phyloP scores from a whole-genome alignment of 441 rosid genomes.

The Omphalea diandra region DNA sequence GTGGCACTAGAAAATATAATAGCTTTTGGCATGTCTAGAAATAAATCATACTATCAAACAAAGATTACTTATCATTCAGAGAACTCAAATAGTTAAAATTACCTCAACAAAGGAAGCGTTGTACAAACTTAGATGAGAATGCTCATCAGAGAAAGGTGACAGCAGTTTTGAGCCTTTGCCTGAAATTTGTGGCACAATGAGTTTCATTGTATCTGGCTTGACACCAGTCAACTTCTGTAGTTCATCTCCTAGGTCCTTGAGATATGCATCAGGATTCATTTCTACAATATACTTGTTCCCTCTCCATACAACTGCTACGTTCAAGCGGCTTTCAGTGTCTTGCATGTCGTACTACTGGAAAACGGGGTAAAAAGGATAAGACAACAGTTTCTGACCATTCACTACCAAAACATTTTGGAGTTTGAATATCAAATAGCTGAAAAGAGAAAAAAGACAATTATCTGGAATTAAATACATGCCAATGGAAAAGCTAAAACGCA shows the following conservation, averaged over 20 bases:
- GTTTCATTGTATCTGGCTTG: conserved; percentile 70
- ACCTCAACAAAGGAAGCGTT: conserved; percentile 63
- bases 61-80: not conserved
- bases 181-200: conserved; percentile 59
- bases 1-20: not conserved
- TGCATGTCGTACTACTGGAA: conserved; percentile 39
- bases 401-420: not conserved
- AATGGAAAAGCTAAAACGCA: no score
- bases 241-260: conserved; percentile 71
- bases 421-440: not conserved
- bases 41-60: not conserved
- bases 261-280: conserved; percentile 48
- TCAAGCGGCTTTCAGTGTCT: conserved; percentile 33
- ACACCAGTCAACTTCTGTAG: conserved; percentile 67
- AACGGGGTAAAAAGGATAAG: not conserved
- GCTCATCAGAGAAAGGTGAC: conserved; percentile 65
- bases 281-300: conserved; percentile 58
- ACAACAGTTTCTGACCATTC: conserved; percentile 2
- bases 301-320: conserved; percentile 66
- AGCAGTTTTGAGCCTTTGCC: conserved; percentile 67
- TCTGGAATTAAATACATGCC: not conserved
- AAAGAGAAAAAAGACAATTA: not conserved
- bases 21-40: not conserved
- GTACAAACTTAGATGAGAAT: conserved; percentile 53
- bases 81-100: conserved; percentile 7